Percentiles rank a stretch among this genome's conserved stretches.
phyloP scores from a whole-genome alignment of 2,329 filamentous ascomycete species.

The Talaromyces pinophilus region DNA sequence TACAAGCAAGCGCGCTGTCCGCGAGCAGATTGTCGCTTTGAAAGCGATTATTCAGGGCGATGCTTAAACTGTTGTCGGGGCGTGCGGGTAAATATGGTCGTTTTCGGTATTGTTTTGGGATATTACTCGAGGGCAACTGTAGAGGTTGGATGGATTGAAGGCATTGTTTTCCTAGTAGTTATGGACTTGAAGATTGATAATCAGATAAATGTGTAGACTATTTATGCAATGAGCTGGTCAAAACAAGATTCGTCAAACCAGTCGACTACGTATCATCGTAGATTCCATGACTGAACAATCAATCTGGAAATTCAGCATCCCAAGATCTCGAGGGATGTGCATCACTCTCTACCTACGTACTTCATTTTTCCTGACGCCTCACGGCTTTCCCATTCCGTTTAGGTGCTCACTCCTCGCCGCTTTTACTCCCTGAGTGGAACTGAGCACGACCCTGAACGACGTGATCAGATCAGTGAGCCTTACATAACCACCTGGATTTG shows the following conservation, averaged over 20 bases:
- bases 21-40: conserved; percentile 68
- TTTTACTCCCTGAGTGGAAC: too few relatives aligned
- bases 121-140: background rate
- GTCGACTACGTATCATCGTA: too few relatives aligned
- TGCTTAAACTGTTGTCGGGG: background rate
- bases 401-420: too few relatives aligned
- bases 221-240: background rate
- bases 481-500: too few relatives aligned
- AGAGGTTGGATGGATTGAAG: background rate
- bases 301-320: background rate
- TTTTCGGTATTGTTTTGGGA: background rate
- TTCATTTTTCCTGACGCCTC: too few relatives aligned
- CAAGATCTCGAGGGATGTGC: background rate
- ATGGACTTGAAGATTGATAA: too few relatives aligned
- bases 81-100: background rate
- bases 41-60: conserved; percentile 44
- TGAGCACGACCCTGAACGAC: too few relatives aligned
- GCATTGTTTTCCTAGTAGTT: background rate
- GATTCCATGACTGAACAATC: background rate
- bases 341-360: background rate
- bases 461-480: too few relatives aligned
- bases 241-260: background rate
- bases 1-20: conserved; percentile 69
- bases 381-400: too few relatives aligned
- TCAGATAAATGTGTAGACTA: background rate